phyloP scores from a whole-genome alignment of 2,329 filamentous ascomycete species.

The Cadophora luteo-olivacea region DNA sequence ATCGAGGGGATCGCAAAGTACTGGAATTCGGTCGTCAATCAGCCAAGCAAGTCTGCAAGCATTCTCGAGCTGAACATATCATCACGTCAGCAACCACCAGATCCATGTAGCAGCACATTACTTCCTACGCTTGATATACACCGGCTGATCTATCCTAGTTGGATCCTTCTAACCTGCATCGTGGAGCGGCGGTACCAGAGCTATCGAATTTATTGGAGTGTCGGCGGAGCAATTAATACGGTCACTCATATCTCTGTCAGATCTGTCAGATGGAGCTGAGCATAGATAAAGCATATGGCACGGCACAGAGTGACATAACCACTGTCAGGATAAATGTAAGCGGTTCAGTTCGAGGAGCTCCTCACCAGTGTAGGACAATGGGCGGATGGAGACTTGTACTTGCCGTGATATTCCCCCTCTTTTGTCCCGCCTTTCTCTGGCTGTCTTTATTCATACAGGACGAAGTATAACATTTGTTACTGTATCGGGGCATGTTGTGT shows the following conservation, averaged over 20 bases:
- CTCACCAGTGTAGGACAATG: too few relatives aligned
- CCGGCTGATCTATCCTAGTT: neutral
- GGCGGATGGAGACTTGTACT: neutral
- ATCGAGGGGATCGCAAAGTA: neutral
- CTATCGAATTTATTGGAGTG: neutral
- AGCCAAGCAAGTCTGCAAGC: neutral
- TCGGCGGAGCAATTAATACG: neutral
- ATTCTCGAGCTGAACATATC: slow-evolving; percentile 4
- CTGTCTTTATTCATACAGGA: too few relatives aligned
- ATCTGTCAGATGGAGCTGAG: neutral
- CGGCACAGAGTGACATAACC: neutral
- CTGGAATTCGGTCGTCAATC: neutral
- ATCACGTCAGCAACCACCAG: slow-evolving; percentile 1
- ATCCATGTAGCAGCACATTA: neutral
- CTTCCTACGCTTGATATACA: neutral
- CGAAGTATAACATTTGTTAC: too few relatives aligned
- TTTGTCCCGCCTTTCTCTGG: too few relatives aligned
- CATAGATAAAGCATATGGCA: neutral
- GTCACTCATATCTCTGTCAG: slow-evolving; percentile 1
- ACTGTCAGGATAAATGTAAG: neutral
- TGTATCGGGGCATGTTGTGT: too few relatives aligned
- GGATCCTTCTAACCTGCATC: neutral
- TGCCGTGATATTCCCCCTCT: neutral
- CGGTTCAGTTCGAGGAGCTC: neutral
- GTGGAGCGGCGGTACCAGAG: too few relatives aligned